phyloP scores from a whole-genome alignment of 108 stramenopile genomes.

The Pelagomonas calceolata region DNA sequence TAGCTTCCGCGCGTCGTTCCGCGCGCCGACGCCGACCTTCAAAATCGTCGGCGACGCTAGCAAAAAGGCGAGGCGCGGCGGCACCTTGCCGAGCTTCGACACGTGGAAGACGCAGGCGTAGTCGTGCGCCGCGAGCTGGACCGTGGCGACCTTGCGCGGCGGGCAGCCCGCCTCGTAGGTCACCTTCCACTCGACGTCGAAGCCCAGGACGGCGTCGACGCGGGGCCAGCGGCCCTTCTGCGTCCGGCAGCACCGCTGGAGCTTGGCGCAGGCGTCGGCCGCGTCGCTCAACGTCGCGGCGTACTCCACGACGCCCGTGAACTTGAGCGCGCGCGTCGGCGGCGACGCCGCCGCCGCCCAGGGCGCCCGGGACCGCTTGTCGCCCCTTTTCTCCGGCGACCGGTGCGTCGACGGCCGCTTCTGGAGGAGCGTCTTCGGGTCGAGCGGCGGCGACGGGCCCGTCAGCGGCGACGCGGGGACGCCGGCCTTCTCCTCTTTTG shows the following conservation, averaged over 20 bases:
- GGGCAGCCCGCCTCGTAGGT: not conserved
- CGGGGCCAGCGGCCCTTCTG: not conserved
- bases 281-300: not conserved
- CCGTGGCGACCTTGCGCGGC: conserved; percentile 1
- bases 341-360: too few species aligned
- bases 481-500: too few species aligned
- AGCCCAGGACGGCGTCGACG: not conserved
- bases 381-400: too few species aligned
- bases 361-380: too few species aligned
- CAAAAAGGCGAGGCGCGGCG: not conserved
- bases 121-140: not conserved
- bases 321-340: not conserved
- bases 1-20: not conserved
- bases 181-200: not conserved
- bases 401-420: too few species aligned
- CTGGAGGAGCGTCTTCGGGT: too few species aligned
- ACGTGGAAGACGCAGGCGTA: not conserved
- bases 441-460: too few species aligned
- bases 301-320: not conserved
- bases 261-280: not conserved
- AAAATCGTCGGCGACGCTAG: not conserved
- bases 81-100: not conserved
- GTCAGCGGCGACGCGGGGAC: too few species aligned
- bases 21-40: not conserved
- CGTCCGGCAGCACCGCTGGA: not conserved